Percentiles rank a stretch among this genome's conserved stretches.
Evolutionary conservation across 2,329 filamentous ascomycete genomes (phyloP).

Genomic region (Fusarium neocosmosporiellum): DNA sequence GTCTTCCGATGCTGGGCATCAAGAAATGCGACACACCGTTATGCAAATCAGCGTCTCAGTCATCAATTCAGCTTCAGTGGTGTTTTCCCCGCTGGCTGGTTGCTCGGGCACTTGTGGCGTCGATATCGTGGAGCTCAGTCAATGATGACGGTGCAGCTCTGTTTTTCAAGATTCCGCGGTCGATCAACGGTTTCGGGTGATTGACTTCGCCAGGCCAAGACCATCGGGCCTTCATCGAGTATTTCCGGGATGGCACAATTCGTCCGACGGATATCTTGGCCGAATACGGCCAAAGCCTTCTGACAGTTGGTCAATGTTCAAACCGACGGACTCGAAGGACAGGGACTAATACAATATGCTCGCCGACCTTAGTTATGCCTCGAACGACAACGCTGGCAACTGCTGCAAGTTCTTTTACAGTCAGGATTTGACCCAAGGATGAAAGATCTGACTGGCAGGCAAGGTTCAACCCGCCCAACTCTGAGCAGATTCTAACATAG

Average conservation of each 20-base stretch:
- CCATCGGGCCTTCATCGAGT: rapidly evolving
- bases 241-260: neutral
- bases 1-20: neutral
- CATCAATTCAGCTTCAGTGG: neutral
- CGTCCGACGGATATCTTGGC: neutral
- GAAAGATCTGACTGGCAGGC: neutral
- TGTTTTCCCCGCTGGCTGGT: neutral
- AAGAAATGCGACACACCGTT: neutral
- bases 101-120: neutral
- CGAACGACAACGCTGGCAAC: neutral
- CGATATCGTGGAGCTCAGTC: neutral
- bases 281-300: neutral
- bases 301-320: neutral
- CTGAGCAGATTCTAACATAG: too few species aligned
- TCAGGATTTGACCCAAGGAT: neutral
- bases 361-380: neutral
- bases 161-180: neutral
- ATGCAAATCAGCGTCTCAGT: neutral
- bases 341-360: neutral
- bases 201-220: rapidly evolving
- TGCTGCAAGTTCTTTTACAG: neutral
- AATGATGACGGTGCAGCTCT: neutral
- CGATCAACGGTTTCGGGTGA: rapidly evolving
- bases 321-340: too few species aligned
- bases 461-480: too few species aligned